A percentile compares a stretch with the other conserved stretches of the same genome.
Evolutionary conservation across 202 grass and related monocot species (phyloP).

Genomic region (Dendrocalamus latiflorus): DNA sequence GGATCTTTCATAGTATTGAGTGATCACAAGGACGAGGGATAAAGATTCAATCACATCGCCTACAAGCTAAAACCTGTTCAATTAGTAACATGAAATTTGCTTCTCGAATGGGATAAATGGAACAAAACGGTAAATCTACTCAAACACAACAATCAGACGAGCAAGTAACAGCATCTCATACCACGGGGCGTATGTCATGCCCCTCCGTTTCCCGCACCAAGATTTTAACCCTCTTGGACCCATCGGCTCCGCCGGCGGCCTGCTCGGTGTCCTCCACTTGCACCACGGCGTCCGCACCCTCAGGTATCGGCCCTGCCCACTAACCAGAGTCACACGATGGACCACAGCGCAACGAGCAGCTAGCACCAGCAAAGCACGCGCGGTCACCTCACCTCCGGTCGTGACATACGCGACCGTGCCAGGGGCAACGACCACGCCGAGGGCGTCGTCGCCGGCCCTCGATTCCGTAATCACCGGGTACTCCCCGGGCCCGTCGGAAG

Average conservation of each 20-base stretch:
- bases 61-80: background rate
- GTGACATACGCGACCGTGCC: conserved; percentile 81
- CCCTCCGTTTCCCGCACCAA: conserved; percentile 37
- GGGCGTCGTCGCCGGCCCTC: conserved; percentile 69
- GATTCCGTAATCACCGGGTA: conserved; percentile 81
- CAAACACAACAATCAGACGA: background rate
- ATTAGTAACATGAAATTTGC: background rate
- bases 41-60: background rate
- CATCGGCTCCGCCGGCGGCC: conserved; percentile 23
- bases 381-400: conserved; percentile 56
- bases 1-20: too few species aligned
- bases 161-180: conserved; percentile 35
- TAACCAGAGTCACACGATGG: background rate
- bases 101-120: background rate
- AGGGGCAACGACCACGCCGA: conserved; percentile 35
- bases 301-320: conserved; percentile 66
- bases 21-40: background rate
- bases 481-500: conserved; percentile 72
- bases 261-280: conserved; percentile 89
- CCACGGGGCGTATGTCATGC: conserved; percentile 48
- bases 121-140: background rate
- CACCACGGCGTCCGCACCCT: conserved; percentile 77
- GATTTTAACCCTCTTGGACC: conserved; percentile 64
- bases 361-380: background rate
- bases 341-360: background rate